Base-by-base conservation (phyloP, 2,329 filamentous ascomycete genomes). In the Colletotrichum gloeosporioides region DNA sequence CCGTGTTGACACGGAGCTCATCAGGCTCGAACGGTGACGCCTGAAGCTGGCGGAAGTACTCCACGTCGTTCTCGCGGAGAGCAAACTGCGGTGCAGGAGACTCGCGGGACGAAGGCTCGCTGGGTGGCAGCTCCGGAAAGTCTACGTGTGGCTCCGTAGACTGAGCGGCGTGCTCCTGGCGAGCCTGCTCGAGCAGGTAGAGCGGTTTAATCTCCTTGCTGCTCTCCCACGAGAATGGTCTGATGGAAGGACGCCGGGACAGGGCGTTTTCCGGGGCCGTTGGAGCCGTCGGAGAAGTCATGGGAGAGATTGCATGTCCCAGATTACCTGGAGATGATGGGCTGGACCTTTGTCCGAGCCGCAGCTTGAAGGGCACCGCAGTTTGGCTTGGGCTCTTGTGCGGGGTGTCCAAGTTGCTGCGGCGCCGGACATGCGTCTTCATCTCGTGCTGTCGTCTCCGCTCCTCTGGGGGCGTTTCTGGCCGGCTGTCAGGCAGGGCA, bases 171-270 rank as follows among this genome's bases (percentile, higher is more conserved):
- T 84, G 80, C 59, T 83, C 83, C 57, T 87, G 85, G 10, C 88
- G 86, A 5, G 86, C 87, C 78, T 87, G 92, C 83, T 98, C 95
- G 8, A 98, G 91, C 27, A 98, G 92, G 84, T 95, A 96, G 10
- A 98, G 86, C 0, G 96, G 96, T 79, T 94, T 93, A 80, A 96
- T 93, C 81, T 97, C 95, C 71, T 90, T 90, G 22, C 89, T 89
- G 78, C 85, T 91, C 61, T 92, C 91, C 91, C 91, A 93, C 1
- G 91, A 93, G 15, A 86, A 91, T 15, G 91, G 91, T 7, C 92
- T 88, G 27, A 87, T 80, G 57, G 87, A 81, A 55, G 85, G 82
- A 66, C 85, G 83, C 85, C 88, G 16, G 80, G 79, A 16, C 83
- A 80, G 22, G 22, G 82, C 76, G 16, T 81, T 78, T 15, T 89